phyloP scores from a whole-genome alignment of 371 early-diverging fungal genomes.

The Rhizopus arrhizus region DNA sequence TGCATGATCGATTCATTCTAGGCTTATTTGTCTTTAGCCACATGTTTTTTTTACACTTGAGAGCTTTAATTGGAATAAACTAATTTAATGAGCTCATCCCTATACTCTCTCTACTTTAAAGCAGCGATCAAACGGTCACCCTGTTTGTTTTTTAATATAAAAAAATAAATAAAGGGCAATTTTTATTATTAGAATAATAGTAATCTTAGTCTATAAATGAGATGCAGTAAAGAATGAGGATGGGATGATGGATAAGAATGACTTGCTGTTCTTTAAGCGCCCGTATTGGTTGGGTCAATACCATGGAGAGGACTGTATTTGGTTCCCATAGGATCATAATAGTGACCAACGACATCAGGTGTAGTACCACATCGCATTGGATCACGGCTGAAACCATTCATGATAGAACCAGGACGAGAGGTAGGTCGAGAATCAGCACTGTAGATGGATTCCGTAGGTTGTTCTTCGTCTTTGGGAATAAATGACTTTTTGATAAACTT shows the following conservation, averaged over 20 bases:
- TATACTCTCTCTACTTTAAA: no score
- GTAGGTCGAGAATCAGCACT: slow-evolving; percentile 4
- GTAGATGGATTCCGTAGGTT: slow-evolving; percentile 12
- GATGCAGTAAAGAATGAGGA: neutral
- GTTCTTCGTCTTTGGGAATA: slow-evolving; percentile 22
- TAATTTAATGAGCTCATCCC: no score
- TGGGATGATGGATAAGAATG: neutral
- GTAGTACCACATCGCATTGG: slow-evolving; percentile 43
- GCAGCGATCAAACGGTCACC: no score
- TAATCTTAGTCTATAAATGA: neutral
- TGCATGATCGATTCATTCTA: no score
- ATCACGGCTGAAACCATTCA: slow-evolving; percentile 35
- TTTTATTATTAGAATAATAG: no score
- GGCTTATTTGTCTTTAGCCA: no score
- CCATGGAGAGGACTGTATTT: slow-evolving; percentile 18
- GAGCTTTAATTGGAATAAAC: no score
- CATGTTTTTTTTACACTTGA: no score
- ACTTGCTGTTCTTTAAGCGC: slow-evolving; percentile 18
- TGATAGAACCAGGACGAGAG: slow-evolving; percentile 9
- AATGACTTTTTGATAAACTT: slow-evolving; percentile 27
- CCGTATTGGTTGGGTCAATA: slow-evolving; percentile 31
- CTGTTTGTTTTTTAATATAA: no score
- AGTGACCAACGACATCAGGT: slow-evolving; percentile 42
- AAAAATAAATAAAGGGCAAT: no score
- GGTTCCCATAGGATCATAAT: slow-evolving; percentile 46